Percentiles rank a stretch among this genome's conserved stretches.
phyloP scores from a whole-genome alignment of 169 alveolate species.

The Toxoplasma gondii region DNA sequence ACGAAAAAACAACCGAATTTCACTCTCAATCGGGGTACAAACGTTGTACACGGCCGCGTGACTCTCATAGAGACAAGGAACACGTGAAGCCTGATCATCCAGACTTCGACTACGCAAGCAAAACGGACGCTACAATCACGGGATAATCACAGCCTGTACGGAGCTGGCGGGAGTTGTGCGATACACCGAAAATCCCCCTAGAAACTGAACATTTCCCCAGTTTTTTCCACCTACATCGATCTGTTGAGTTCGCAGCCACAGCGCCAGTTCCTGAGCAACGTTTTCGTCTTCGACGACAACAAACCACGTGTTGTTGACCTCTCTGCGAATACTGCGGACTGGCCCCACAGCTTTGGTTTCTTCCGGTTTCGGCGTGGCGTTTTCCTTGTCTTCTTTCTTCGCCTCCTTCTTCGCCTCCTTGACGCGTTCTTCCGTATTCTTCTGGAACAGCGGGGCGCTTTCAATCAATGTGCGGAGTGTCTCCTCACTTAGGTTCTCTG shows the following conservation, averaged over 20 bases:
- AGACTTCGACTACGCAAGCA: no score
- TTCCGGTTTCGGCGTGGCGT: neutral
- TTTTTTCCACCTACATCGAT: neutral
- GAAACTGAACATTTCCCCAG: no score
- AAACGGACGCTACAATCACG: no score
- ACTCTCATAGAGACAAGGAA: no score
- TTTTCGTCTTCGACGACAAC: conserved; percentile 24
- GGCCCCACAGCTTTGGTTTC: neutral
- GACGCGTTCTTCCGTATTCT: neutral
- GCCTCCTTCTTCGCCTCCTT: neutral
- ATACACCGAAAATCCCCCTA: no score
- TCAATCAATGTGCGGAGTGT: neutral
- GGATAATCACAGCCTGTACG: no score
- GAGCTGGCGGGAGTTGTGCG: no score
- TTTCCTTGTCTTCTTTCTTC: neutral
- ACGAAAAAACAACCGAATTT: neutral
- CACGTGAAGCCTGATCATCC: no score
- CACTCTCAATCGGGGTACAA: no score
- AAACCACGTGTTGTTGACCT: conserved; percentile 53
- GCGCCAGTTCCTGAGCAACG: conserved; percentile 37
- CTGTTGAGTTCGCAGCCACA: conserved; percentile 54
- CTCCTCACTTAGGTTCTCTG: conserved; percentile 5
- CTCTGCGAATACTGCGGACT: neutral
- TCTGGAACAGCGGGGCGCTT: neutral
- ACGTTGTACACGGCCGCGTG: no score